Conservation (phyloP, 306 rosid species). For the Begonia loranthoides region DNA sequence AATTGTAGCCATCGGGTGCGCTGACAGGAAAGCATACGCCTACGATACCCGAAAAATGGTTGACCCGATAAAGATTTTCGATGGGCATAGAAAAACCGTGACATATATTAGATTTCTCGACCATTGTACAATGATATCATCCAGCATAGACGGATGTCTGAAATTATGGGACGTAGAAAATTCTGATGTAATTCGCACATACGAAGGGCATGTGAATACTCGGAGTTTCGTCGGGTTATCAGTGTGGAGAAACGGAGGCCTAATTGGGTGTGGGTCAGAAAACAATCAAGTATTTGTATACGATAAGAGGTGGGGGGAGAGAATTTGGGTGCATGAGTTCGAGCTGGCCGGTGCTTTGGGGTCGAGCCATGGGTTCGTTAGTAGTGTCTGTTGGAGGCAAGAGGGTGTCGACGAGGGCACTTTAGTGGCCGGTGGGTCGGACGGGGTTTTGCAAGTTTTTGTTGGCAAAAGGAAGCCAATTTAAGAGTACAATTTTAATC, state of each 20-base stretch:
- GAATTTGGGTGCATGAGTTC: slow-evolving; percentile 40
- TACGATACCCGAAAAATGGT: slow-evolving; percentile 32
- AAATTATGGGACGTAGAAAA: slow-evolving; percentile 32
- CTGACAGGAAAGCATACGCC: slow-evolving; percentile 38
- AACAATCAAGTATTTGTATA: slow-evolving; percentile 34
- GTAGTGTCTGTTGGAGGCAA: slow-evolving; percentile 52
- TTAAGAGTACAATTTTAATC: background rate
- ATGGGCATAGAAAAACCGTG: slow-evolving; percentile 41
- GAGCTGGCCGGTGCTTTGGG: slow-evolving; percentile 4
- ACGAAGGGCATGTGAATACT: slow-evolving; percentile 31
- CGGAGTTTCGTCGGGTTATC: slow-evolving; percentile 55
- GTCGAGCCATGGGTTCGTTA: slow-evolving; percentile 23
- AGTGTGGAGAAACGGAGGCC: slow-evolving; percentile 34
- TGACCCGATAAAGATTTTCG: slow-evolving; percentile 25
- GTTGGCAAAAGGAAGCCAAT: slow-evolving; percentile 24
- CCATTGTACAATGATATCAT: slow-evolving; percentile 16
- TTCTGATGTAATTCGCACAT: slow-evolving; percentile 24
- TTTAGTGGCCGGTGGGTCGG: slow-evolving; percentile 39
- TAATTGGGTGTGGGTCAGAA: slow-evolving; percentile 57
- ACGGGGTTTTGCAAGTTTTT: slow-evolving; percentile 43
- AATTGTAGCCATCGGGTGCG: slow-evolving; percentile 39
- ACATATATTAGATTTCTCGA: slow-evolving; percentile 35
- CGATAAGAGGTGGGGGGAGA: slow-evolving; percentile 40
- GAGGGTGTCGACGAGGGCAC: slow-evolving; percentile 27
- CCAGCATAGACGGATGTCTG: slow-evolving; percentile 38